A percentile compares a stretch with the other conserved stretches of the same genome.
phyloP scores from a whole-genome alignment of 1,284 basidiomycete genomes.

The Anthracocystis walkeri region DNA sequence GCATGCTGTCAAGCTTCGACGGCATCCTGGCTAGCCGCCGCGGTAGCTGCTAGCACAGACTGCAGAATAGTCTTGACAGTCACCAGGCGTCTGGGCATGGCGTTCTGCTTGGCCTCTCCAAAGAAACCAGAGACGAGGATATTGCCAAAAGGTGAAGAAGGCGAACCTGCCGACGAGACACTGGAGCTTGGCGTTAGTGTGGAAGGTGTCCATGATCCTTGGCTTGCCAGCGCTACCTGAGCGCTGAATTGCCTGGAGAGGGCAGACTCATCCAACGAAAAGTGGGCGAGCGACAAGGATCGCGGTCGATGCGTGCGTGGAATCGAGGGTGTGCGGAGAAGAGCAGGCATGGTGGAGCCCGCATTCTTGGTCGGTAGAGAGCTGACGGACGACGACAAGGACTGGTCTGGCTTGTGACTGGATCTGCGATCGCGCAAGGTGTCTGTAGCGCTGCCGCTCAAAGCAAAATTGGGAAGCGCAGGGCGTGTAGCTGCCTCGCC shows the following conservation, averaged over 20 bases:
- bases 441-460: constrained; percentile 6
- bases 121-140: constrained; percentile 48
- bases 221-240: constrained; percentile 20
- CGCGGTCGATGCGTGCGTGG: constrained; percentile 32
- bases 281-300: constrained; percentile 42
- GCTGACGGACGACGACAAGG: constrained; percentile 24
- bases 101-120: constrained; percentile 43
- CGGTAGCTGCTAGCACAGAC: constrained; percentile 26
- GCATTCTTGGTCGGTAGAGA: constrained; percentile 14
- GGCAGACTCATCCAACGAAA: constrained; percentile 22
- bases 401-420: constrained; percentile 23
- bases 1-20: constrained; percentile 15
- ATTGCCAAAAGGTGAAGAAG: constrained; percentile 40
- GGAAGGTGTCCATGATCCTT: constrained; percentile 35
- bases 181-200: constrained; percentile 28
- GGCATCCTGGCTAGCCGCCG: constrained; percentile 19
- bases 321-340: constrained; percentile 29
- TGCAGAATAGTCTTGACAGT: constrained; percentile 42
- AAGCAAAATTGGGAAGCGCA: constrained; percentile 31
- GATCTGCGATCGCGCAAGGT: constrained; percentile 12
- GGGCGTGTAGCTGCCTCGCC: constrained; percentile 8
- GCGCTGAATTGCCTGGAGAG: constrained; percentile 17
- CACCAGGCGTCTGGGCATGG: constrained; percentile 38
- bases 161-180: constrained; percentile 39
- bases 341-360: constrained; percentile 14